These are phyloP conservation scores for Pogostemon cablin DNA, from an alignment of 257 asterid genomes.

Conservation along the genomic window DNA sequence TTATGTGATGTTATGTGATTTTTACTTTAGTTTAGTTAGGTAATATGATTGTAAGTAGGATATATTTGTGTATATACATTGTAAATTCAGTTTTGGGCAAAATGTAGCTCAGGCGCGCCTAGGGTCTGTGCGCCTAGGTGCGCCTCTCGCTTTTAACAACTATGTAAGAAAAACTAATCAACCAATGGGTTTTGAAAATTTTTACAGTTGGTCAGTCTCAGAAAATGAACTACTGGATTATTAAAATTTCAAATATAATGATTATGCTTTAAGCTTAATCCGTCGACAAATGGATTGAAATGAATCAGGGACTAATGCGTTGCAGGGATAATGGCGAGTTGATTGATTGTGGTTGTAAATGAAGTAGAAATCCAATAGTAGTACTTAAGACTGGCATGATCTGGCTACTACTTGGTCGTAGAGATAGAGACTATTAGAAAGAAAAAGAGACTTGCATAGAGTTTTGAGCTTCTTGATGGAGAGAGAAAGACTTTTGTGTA, in stretches of 20 bases:
- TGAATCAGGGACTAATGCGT: no score
- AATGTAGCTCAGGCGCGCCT: no score
- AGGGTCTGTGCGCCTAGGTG: no score
- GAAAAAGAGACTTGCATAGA: not conserved
- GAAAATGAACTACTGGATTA: not conserved
- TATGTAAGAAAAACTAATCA: not conserved
- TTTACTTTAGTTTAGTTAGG: no score
- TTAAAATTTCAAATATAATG: not conserved
- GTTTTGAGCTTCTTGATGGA: slow-evolving; percentile 4
- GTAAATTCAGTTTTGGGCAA: no score
- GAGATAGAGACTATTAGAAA: slow-evolving; percentile 1
- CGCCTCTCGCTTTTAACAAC: no score
- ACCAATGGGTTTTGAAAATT: not conserved
- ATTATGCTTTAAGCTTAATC: not conserved
- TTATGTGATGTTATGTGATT: no score
- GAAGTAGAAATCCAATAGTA: not conserved
- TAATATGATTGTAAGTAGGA: no score
- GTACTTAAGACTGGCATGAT: not conserved
- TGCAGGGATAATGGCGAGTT: not conserved
- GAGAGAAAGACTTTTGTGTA: not conserved
- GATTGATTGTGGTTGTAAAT: not conserved
- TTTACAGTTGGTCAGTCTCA: no score
- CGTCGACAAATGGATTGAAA: not conserved
- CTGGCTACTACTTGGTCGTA: not conserved
- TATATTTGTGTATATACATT: no score